Percentiles rank a stretch among this genome's conserved stretches.
These are phyloP conservation scores for Rhodotorula paludigena DNA, from an alignment of 768 basidiomycete genomes.

Conservation along the genomic window DNA sequence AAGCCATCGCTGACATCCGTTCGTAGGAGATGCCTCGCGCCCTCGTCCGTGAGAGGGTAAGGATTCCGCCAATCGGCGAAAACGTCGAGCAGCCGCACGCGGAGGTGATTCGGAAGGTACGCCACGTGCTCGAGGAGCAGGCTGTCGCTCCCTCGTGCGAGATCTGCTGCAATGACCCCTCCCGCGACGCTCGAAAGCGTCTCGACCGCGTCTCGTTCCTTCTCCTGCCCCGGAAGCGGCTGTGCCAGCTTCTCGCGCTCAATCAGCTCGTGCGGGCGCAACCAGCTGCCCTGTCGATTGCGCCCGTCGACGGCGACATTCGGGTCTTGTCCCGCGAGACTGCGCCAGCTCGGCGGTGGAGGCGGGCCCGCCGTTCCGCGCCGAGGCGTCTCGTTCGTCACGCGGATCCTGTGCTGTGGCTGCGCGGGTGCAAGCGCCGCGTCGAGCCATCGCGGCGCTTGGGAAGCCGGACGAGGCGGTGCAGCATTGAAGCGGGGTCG, in stretches of 20 bases:
- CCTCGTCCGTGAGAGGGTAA: conserved; percentile 1
- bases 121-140: conserved; percentile 15
- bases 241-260: conserved; percentile 4
- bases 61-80: conserved; percentile 12
- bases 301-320: not conserved
- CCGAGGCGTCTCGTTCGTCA: not conserved
- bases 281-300: not conserved
- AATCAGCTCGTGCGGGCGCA: not conserved
- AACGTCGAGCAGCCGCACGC: conserved; percentile 16
- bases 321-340: no score
- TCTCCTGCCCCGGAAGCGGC: not conserved
- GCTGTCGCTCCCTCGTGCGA: not conserved
- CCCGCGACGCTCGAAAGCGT: not conserved
- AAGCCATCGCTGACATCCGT: conserved; percentile 1
- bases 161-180: conserved; percentile 2
- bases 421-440: not conserved
- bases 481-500: not conserved
- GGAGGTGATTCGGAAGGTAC: conserved; percentile 17
- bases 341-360: conserved; percentile 13
- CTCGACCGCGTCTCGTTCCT: not conserved
- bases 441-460: conserved; percentile 2
- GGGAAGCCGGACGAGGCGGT: not conserved
- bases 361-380: not conserved
- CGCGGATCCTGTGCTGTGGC: not conserved
- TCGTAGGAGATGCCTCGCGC: conserved; percentile 1